Evolutionary conservation across 1,284 basidiomycete genomes (phyloP), one percentile per base, ranked within the genome.

Genomic region (Amylostereum areolatum): DNA sequence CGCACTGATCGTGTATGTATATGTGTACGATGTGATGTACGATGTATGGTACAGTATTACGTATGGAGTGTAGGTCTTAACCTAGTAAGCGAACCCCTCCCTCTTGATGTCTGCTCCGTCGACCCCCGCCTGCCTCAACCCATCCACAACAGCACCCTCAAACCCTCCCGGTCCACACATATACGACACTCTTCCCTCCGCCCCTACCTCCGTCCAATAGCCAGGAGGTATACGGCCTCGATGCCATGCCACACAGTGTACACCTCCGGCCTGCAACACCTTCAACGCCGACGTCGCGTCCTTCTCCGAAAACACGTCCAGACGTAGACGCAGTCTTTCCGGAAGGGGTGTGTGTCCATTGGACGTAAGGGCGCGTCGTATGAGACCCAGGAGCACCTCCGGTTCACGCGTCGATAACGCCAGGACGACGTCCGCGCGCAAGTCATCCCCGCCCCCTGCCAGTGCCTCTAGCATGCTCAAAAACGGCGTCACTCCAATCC

Each of bases 401-500:
- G 78, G 76, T 54, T 81, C 78, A 25, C 72, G 64, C 4, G 77
- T 75, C 0, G 78, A 70, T 2, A 81, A 52, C 4, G 75, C 55
- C 41, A 81, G 59, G 0, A 66, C 59, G 42, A 80, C 66, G 48
- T 77, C 70, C 58, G 48, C 34, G 47, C 51, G 24, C 53, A 49
- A 41, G 25, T 41, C 47, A 43, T 18, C 55, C 48, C 9, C 59
- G 52, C 32, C 57, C 53, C 30, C 41, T 5, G 41, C n/a, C 8
- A 72, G 54, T 5, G 61, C 59, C 30, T 54, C 55, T 2, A 80
- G 62, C 73, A 81, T 74, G 45, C 71, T 70, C 32, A 83, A 55
- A 61, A 80, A 81, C 0, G 79, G 80, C 8, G 80, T 83, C 8
- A 81, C 51, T 1, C 80, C 80, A 45, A 83, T 80, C 0, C 79